Conservation (phyloP, 495 filamentous ascomycete genomes). For the Hypoxylon fuscum region DNA sequence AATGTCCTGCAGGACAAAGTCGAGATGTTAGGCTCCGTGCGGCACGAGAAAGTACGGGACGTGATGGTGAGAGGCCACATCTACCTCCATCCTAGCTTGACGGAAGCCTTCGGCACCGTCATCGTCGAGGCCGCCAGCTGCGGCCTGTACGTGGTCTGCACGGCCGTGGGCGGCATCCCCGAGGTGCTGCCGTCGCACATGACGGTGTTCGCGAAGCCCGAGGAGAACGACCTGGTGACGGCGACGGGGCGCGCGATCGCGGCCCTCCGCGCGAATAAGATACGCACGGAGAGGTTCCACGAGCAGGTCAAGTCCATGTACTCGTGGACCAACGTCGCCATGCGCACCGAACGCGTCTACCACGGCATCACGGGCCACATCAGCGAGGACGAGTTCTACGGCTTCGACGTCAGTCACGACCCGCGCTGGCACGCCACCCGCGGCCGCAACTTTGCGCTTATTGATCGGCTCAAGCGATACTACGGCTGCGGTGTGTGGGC, state of each 20-base stretch:
- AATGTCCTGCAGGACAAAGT: conserved; percentile 95
- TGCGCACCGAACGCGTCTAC: conserved; percentile 93
- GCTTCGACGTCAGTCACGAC: conserved; percentile 71
- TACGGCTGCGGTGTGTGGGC: conserved; percentile 99
- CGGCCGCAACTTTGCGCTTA: conserved; percentile 86
- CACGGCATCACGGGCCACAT: conserved; percentile 87
- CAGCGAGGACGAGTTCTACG: conserved; percentile 86
- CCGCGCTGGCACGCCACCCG: conserved; percentile 77
- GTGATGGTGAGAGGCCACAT: conserved; percentile 99
- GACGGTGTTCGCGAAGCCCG: conserved; percentile 92
- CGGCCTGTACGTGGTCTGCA: conserved; percentile 95
- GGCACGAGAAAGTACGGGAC: conserved; percentile 95
- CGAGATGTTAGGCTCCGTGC: conserved; percentile 87
- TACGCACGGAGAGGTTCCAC: conserved; percentile 93
- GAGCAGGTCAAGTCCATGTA: conserved; percentile 98
- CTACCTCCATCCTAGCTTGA: conserved; percentile 93
- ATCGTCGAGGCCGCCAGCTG: conserved; percentile 97
- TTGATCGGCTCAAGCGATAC: conserved; percentile 93
- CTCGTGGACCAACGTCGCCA: conserved; percentile 93
- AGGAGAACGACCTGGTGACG: conserved; percentile 87
- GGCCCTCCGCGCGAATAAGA: conserved; percentile 78
- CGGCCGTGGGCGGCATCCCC: conserved; percentile 94
- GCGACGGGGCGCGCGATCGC: conserved; percentile 86
- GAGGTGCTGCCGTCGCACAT: conserved; percentile 94
- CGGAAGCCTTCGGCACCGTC: conserved; percentile 96